phyloP scores from a whole-genome alignment of 108 stramenopile species.

The Cyclotella atomus region DNA sequence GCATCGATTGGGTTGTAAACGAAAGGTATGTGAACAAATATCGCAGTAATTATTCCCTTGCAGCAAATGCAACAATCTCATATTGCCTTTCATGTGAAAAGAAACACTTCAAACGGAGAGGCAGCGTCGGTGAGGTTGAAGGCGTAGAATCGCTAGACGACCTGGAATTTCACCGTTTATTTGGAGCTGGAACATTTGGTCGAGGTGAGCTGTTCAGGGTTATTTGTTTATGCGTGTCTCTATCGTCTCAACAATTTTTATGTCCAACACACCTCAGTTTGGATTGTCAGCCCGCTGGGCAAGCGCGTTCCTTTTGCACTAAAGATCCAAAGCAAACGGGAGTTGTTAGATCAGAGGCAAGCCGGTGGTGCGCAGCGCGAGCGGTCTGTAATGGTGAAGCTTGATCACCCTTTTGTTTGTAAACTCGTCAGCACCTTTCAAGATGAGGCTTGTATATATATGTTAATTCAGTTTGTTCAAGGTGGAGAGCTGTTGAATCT shows the following conservation, averaged over 20 bases:
- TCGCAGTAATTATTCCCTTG: background rate
- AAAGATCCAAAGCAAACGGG: slow-evolving; percentile 91
- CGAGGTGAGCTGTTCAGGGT: too few species aligned
- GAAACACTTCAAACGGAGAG: slow-evolving; percentile 42
- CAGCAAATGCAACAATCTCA: background rate
- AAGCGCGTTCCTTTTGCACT: slow-evolving; percentile 82
- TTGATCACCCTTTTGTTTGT: slow-evolving; percentile 94
- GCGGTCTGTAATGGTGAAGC: slow-evolving; percentile 89
- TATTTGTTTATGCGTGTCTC: too few species aligned
- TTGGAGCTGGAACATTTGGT: slow-evolving; percentile 69
- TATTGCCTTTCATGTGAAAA: background rate
- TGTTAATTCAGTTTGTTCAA: slow-evolving; percentile 53
- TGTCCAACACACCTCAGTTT: too few species aligned
- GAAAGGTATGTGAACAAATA: background rate
- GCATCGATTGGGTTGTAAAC: slow-evolving; percentile 61
- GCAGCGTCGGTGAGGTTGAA: slow-evolving; percentile 25
- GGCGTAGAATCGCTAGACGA: slow-evolving; percentile 53
- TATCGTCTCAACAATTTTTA: too few species aligned
- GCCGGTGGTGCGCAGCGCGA: slow-evolving; percentile 93
- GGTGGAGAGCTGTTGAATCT: slow-evolving; percentile 79
- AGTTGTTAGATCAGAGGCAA: slow-evolving; percentile 85
- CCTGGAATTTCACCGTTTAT: slow-evolving; percentile 61
- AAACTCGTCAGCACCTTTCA: slow-evolving; percentile 87
- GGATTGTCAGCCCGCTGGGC: slow-evolving; percentile 72
- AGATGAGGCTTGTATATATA: slow-evolving; percentile 73